A percentile compares a stretch with the other conserved stretches of the same genome.
phyloP scores from a whole-genome alignment of 2,329 filamentous ascomycete species.

The Basipetospora sp. region DNA sequence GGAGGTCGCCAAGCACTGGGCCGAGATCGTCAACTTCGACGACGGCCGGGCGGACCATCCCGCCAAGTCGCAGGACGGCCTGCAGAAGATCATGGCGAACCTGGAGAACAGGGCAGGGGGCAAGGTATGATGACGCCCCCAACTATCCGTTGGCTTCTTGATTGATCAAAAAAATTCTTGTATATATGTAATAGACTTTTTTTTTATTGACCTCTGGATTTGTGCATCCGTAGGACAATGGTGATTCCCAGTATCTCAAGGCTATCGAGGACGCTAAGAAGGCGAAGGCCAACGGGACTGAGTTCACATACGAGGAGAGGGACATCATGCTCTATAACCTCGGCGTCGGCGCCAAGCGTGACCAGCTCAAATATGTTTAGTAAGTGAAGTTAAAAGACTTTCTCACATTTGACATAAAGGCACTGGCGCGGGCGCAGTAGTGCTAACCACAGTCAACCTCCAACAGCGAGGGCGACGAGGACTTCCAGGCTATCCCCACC shows the following conservation, averaged over 20 bases:
- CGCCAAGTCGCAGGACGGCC: conserved; percentile 57
- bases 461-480: conserved; percentile 60
- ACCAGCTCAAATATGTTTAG: conserved; percentile 74
- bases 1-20: conserved; percentile 61
- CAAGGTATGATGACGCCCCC: conserved; percentile 37
- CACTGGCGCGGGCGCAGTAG: neutral
- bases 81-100: conserved; percentile 68
- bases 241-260: conserved; percentile 43
- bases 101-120: conserved; percentile 63
- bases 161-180: conserved; percentile 1
- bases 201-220: conserved; percentile 8
- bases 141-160: conserved; percentile 12
- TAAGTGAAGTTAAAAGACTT: conserved; percentile 16
- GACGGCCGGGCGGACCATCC: conserved; percentile 79
- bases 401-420: no score
- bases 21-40: conserved; percentile 72
- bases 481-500: conserved; percentile 90
- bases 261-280: conserved; percentile 66
- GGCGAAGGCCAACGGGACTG: conserved; percentile 53
- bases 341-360: conserved; percentile 80
- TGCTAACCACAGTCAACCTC: no score
- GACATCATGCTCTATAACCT: conserved; percentile 94
- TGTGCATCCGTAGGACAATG: conserved; percentile 12
- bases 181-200: conserved; percentile 3
- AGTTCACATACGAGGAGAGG: conserved; percentile 70